A percentile compares a stretch with the other conserved stretches of the same genome.
phyloP scores from a whole-genome alignment of 2,329 filamentous ascomycete genomes.

The Lecanosticta acicola region DNA sequence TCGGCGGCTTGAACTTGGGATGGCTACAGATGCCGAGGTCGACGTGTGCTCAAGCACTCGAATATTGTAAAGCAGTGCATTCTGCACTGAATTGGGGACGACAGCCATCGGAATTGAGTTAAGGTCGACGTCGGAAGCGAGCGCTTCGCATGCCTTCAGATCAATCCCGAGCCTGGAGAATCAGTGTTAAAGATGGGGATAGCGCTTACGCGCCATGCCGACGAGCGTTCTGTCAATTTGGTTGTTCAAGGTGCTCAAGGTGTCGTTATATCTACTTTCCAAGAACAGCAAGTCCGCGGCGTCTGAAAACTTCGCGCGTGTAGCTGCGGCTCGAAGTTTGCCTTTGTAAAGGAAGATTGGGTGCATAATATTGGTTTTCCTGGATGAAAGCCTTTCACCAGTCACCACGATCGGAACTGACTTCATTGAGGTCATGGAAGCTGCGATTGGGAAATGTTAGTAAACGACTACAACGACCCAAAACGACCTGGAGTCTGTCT shows the following conservation, averaged over 20 bases:
- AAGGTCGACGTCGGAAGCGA: background rate
- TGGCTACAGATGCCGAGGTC: background rate
- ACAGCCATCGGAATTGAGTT: background rate
- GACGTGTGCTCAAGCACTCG: background rate
- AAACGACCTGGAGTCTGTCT: background rate
- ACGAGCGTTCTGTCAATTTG: conserved; percentile 15
- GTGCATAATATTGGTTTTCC: conserved; percentile 11
- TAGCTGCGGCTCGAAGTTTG: conserved; percentile 22
- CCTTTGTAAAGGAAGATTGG: conserved; percentile 25
- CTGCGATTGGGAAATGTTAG: background rate
- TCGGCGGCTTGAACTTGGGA: background rate
- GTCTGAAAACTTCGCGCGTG: conserved; percentile 22
- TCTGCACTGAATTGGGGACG: background rate
- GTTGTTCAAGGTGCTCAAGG: conserved; percentile 5
- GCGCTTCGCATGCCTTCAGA: background rate
- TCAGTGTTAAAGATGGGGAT: conserved; percentile 15
- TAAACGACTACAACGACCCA: background rate
- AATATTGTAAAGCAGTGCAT: background rate
- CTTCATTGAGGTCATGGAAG: background rate
- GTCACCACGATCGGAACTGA: background rate
- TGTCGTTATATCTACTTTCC: conserved; percentile 11
- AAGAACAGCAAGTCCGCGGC: conserved; percentile 22
- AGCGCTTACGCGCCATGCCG: conserved; percentile 19
- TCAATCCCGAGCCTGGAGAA: conserved; percentile 4
- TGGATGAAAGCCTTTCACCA: background rate